A percentile compares a stretch with the other conserved stretches of the same genome.
phyloP scores from a whole-genome alignment of 2,329 filamentous ascomycete genomes.

The Venturiaceae sp. region DNA sequence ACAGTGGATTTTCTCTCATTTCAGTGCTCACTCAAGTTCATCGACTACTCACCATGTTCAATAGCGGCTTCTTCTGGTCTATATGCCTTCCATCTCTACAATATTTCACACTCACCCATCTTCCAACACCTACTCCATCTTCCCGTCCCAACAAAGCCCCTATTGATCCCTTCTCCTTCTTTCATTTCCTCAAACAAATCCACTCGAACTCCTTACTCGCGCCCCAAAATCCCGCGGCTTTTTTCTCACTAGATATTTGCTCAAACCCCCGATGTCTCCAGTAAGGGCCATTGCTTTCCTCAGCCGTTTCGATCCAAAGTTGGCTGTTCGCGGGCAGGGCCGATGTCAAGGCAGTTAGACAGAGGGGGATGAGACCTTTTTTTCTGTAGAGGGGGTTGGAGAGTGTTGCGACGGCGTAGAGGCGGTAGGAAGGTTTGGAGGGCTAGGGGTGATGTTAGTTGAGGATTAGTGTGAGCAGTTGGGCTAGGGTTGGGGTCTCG shows the following conservation, averaged over 20 bases:
- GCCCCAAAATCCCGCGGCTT: not conserved
- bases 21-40: too few relatives aligned
- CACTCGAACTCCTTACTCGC: not conserved
- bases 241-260: not conserved
- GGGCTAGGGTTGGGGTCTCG: too few relatives aligned
- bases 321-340: not conserved
- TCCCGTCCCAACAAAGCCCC: too few relatives aligned
- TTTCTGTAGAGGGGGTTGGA: not conserved
- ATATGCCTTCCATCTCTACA: too few relatives aligned
- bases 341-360: not conserved
- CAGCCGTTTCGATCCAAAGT: not conserved
- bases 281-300: not conserved
- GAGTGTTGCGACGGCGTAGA: not conserved
- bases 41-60: too few relatives aligned
- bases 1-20: too few relatives aligned
- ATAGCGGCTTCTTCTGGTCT: too few relatives aligned
- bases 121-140: too few relatives aligned
- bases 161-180: too few relatives aligned
- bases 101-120: too few relatives aligned
- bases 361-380: not conserved
- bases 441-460: too few relatives aligned
- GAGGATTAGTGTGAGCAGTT: too few relatives aligned
- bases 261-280: not conserved
- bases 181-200: not conserved
- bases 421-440: not conserved